These are phyloP conservation scores for Diaporthe sp. DNA, from an alignment of 2,329 filamentous ascomycete genomes.

Conservation along the genomic window DNA sequence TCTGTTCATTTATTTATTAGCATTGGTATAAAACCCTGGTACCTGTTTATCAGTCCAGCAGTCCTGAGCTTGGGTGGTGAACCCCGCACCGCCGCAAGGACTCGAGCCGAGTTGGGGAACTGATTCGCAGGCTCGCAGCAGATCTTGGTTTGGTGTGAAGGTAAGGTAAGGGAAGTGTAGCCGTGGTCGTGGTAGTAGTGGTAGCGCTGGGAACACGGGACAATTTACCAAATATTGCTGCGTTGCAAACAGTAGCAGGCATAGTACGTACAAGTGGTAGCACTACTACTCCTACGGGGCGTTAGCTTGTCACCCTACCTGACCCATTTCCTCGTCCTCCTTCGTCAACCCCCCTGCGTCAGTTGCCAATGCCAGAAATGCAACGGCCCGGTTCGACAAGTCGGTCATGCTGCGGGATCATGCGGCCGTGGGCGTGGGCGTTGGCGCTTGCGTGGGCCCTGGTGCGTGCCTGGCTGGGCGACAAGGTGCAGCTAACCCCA, in stretches of 20 bases:
- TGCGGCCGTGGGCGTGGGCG: not conserved
- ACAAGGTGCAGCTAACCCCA: not conserved
- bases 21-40: no score
- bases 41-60: not conserved
- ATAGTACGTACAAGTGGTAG: no score
- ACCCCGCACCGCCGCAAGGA: not conserved
- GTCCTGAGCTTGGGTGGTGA: no score
- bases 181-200: not conserved
- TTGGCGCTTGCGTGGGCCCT: not conserved
- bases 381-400: slow-evolving; percentile 22
- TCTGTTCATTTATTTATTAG: not conserved
- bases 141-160: not conserved
- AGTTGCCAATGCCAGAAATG: slow-evolving; percentile 15
- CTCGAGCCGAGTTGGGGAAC: slow-evolving; percentile 14
- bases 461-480: not conserved
- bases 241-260: no score
- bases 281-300: no score
- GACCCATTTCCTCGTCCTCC: not conserved
- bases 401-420: slow-evolving; percentile 26
- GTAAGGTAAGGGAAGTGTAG: not conserved
- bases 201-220: not conserved
- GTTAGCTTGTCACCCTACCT: no score
- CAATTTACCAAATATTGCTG: not conserved
- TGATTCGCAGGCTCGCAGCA: slow-evolving; percentile 8
- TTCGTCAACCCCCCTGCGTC: not conserved